Base-by-base conservation (phyloP, 371 early-diverging fungal genomes). In the Fennellomyces sp. region DNA sequence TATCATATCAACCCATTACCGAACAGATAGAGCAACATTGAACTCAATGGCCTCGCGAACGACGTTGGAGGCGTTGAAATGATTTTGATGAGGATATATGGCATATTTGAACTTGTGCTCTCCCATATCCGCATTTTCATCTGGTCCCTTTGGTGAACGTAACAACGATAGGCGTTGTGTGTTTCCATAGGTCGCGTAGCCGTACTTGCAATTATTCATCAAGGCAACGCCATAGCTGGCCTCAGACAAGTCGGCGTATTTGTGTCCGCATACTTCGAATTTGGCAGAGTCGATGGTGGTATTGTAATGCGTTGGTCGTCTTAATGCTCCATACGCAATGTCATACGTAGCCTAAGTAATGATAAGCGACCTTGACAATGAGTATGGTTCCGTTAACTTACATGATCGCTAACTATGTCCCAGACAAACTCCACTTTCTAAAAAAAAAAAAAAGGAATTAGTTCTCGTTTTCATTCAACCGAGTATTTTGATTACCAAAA, bases 281-380 rank as follows among this genome's bases (percentile, higher is more conserved):
- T 91, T 90, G 15, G 97, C 97, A 61, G 93, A 80, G 64, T 97
- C 97, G 81, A 92, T 91, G 15, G 90, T 88, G 2, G 92, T 95
- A 73, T 97, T 98, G 81, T 86, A 94, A 49, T 96, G 96, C 1
- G 94, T 97, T 1, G 98, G 95, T 29, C 99, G 82, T 70, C 91
- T 88, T 15, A 97, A 79, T 26, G 85, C 87, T 13, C 99, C 98
- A 75, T 92, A 96, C 72, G 94, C 95, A 5, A 95, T 94, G 63
- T 98, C 97, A 66, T 96, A 98, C 0, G 96, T 97, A 11, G 97
- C 95, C 77, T 80, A 63, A 19, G n/a, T 21, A 52, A 45, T 47
- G 13, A 48, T 26, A 19, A 6, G 26, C 25, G 33, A n/a, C 19
- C 42, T 48, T 27, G 8, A 23, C 54, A n/a, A 19, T 39, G n/a